Conservation (phyloP, 2,329 filamentous ascomycete species). For the Alternaria arbusti region DNA sequence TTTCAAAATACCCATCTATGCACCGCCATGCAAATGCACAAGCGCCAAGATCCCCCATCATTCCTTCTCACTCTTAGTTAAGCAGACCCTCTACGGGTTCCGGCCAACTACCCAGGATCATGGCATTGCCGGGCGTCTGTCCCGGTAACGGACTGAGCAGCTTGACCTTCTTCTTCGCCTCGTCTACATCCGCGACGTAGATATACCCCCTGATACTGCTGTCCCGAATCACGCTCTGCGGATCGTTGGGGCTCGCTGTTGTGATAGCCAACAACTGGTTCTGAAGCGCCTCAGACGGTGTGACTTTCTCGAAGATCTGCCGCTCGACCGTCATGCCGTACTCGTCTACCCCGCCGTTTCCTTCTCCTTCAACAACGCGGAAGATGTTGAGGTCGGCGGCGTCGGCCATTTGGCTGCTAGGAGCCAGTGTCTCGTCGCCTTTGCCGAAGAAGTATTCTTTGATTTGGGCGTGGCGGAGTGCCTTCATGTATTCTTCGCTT, state of each 20-base stretch:
- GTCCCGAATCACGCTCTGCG: slow-evolving; percentile 75
- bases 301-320: slow-evolving; percentile 65
- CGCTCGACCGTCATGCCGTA: slow-evolving; percentile 31
- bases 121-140: slow-evolving; percentile 76
- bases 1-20: neutral
- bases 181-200: slow-evolving; percentile 90
- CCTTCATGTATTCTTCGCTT: slow-evolving; percentile 75
- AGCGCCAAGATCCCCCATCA: neutral
- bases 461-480: slow-evolving; percentile 75
- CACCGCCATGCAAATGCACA: neutral
- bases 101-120: slow-evolving; percentile 87
- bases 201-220: slow-evolving; percentile 90
- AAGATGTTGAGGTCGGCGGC: slow-evolving; percentile 78
- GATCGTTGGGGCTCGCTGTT: slow-evolving; percentile 73
- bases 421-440: slow-evolving; percentile 72
- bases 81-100: slow-evolving; percentile 82
- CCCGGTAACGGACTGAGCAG: slow-evolving; percentile 85
- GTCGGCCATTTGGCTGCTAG: slow-evolving; percentile 84
- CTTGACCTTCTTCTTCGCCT: slow-evolving; percentile 78
- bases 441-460: slow-evolving; percentile 96
- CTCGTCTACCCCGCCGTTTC: slow-evolving; percentile 25
- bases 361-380: slow-evolving; percentile 66
- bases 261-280: slow-evolving; percentile 87
- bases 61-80: slow-evolving; percentile 17
- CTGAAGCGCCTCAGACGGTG: slow-evolving; percentile 71